These are phyloP conservation scores for Boletus vinaceobasis DNA, from an alignment of 768 basidiomycete genomes.

Conservation along the genomic window DNA sequence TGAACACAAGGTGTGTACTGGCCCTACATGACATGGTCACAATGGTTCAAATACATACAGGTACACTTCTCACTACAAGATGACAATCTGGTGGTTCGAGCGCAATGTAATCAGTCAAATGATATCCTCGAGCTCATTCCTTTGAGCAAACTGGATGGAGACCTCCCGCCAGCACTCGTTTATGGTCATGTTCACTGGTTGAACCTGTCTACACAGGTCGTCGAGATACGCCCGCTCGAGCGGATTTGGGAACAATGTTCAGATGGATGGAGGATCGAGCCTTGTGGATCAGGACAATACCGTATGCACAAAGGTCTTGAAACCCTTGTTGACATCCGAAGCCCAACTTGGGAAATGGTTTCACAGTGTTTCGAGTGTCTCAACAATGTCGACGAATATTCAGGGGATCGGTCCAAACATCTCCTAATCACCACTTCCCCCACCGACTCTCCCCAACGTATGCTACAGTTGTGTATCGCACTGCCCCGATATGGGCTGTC, in stretches of 20 bases:
- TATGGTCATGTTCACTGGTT: conserved; percentile 25
- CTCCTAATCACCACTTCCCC: conserved; percentile 11
- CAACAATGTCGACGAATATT: background rate
- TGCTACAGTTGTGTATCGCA: conserved; percentile 11
- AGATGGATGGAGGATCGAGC: conserved; percentile 21
- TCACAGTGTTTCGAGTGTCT: conserved; percentile 1
- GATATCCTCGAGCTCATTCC: conserved; percentile 20
- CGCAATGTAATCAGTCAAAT: background rate
- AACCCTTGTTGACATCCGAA: conserved; percentile 20
- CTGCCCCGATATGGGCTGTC: conserved; percentile 36
- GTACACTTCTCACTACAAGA: conserved; percentile 14
- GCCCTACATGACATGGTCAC: background rate
- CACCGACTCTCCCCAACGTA: background rate
- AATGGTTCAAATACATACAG: background rate
- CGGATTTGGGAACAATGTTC: conserved; percentile 16
- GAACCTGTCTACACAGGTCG: conserved; percentile 4
- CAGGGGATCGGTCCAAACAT: background rate
- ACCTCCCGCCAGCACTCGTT: conserved; percentile 18
- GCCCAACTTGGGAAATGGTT: conserved; percentile 19
- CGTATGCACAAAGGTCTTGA: background rate
- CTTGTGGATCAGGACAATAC: background rate
- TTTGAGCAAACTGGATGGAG: background rate
- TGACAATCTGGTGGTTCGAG: conserved; percentile 6
- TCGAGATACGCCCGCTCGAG: conserved; percentile 24
- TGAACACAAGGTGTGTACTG: background rate